Percentiles rank a stretch among this genome's conserved stretches.
phyloP scores from a whole-genome alignment of 108 stramenopile genomes.

The Craspedostauros australis region DNA sequence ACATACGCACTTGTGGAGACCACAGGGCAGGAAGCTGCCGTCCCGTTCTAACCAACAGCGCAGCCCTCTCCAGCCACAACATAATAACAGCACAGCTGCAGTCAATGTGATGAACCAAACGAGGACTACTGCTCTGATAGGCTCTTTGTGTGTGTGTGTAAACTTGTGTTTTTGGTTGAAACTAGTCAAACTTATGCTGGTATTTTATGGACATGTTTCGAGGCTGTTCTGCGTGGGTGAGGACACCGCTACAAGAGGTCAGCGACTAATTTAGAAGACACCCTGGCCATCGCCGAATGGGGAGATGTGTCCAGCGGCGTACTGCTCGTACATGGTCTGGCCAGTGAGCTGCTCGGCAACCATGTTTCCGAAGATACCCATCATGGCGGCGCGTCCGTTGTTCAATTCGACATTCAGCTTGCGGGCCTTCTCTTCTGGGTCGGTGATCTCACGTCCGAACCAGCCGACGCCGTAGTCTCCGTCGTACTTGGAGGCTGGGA shows the following conservation, averaged over 20 bases:
- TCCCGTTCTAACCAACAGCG: too few species aligned
- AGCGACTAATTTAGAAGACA: conserved; percentile 14
- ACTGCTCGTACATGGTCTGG: conserved; percentile 47
- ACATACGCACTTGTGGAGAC: too few species aligned
- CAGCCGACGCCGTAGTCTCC: conserved; percentile 63
- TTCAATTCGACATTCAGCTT: conserved; percentile 83
- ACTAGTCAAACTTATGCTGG: too few species aligned
- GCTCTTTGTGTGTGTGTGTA: not conserved
- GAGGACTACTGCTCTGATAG: not conserved
- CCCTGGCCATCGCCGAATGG: conserved; percentile 33
- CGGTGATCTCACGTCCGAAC: conserved; percentile 51
- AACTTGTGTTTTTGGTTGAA: not conserved
- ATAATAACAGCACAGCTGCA: conserved; percentile 8
- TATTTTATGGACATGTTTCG: not conserved
- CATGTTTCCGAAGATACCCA: conserved; percentile 67
- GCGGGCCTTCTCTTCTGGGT: conserved; percentile 58
- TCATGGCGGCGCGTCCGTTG: conserved; percentile 80
- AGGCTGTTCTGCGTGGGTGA: not conserved
- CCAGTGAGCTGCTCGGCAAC: conserved; percentile 50
- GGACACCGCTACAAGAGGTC: not conserved
- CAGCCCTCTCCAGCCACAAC: too few species aligned
- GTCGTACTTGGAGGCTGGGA: conserved; percentile 56
- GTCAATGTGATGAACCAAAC: not conserved
- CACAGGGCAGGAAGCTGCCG: too few species aligned
- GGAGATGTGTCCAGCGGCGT: conserved; percentile 26